Base-by-base conservation (phyloP, 2,329 filamentous ascomycete species). In the Fusarium scirpi region DNA sequence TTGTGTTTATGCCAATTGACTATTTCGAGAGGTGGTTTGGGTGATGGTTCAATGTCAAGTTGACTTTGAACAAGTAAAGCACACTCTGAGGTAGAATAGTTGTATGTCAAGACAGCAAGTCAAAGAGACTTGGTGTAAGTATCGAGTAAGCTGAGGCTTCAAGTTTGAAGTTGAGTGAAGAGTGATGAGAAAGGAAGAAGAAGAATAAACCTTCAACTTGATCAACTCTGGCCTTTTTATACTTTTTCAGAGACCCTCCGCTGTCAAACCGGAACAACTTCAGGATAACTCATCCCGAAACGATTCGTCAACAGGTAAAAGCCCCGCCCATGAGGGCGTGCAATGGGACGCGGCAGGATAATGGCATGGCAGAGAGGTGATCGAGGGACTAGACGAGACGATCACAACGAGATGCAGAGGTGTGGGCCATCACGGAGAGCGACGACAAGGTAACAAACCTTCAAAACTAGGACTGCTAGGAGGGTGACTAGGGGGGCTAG, bases 161-260 rank as follows among this genome's bases (percentile, higher is more conserved):
- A 60, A 69, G 59, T 69, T 29, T 55, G 40, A 54, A 69, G 74
- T 25, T 67, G 54, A 48, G 53, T 66, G 63, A 56, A 66, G 72
- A 76, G 71, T 76, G 76, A 81, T 80, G 80, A 80, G 81, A 84
- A 85, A 85, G 82, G 82, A 87, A 84, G 83, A 86, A 85, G 81
- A 82, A 87, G 78, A 79, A 82, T 78, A 78, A 62, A 69, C 68
- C 74, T 74, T 76, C 76, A 80, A 78, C 76, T 79, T 73, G 83
- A 85, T 81, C 81, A 86, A 80, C 79, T 81, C 77, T 76, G 77
- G 78, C 80, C 86, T 82, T 89, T 90, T 91, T 91, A 91, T 91
- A 90, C 82, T 84, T 87, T 84, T 87, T 78, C 77, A 65, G 65
- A 69, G 72, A 72, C 75, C 77, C 74, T 77, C 76, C 77, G 73